Base-by-base conservation (phyloP, 805 yeast genomes). In the Spathaspora sp. region DNA sequence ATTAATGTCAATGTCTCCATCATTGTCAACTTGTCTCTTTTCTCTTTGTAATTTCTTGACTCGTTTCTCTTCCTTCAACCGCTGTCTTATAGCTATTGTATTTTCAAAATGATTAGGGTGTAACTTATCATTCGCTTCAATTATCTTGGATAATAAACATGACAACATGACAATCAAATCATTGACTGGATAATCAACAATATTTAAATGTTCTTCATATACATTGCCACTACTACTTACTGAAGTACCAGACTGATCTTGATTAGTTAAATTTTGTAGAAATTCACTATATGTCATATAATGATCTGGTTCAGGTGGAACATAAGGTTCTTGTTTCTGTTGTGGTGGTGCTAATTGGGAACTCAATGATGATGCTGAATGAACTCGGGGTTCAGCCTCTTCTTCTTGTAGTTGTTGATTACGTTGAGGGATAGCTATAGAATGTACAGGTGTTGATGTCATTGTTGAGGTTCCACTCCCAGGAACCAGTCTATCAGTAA, bases 141-240 rank as follows among this genome's bases (percentile, higher is more conserved):
- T 86, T 46, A 94, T 91, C 64, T 88, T 89, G 57, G 90, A 90
- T 49, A 93, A 73, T 49, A 93, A 74, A 7, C 96, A 86, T 18
- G 97, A 82, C 48, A 93, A 77, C 97, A 94, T 93, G 44, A 83
- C 67, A 44, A 94, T 76, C 26, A 94, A 77, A 56, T 88, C 93
- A 52, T 85, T 82, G 1, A 89, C 90, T 1, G 96, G 92, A 63
- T 84, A 89, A 43, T 85, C 86, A 10, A 90, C 91, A 46, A 93
- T 88, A 62, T 90, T 87, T 55, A 86, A 70, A 58, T 82, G 87
- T 40, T 79, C 85, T 28, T 73, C 79, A 52, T 69, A 61, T 11
- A 52, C 55, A n/a, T 49, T 47, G 9, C 51, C 52, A 26, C 51
- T 46, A 5, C 52, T 53, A 9, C 55, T 59, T 14, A 56, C 52